Conservation (phyloP, 495 filamentous ascomycete genomes). For the Achaetomiella virescens region DNA sequence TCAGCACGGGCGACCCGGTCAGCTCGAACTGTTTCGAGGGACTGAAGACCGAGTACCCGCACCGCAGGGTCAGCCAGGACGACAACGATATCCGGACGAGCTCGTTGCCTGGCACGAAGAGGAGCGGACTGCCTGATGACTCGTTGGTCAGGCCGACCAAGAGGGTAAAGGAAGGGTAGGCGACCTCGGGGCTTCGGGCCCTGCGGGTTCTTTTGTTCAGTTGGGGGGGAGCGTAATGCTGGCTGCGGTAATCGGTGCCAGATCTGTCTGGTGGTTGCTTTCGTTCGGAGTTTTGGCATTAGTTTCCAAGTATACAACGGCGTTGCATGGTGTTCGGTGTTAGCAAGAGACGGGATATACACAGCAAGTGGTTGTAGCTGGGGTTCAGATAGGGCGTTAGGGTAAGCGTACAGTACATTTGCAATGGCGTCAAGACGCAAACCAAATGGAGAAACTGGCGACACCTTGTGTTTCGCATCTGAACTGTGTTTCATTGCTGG, state of each 20-base stretch:
- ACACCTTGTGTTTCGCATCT: background rate
- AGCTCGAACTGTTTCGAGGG: constrained; percentile 86
- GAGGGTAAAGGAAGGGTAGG: constrained; percentile 56
- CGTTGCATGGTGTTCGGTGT: background rate
- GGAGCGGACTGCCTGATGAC: constrained; percentile 83
- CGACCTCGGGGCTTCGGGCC: background rate
- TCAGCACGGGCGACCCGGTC: constrained; percentile 58
- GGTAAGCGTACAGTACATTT: background rate
- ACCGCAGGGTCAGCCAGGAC: constrained; percentile 82
- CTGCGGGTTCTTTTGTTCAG: background rate
- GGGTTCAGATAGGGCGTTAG: background rate
- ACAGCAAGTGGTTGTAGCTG: too few relatives aligned
- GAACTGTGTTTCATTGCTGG: background rate
- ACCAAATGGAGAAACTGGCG: background rate
- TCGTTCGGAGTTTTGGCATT: too few relatives aligned
- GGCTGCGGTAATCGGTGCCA: too few relatives aligned
- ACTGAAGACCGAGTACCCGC: constrained; percentile 78
- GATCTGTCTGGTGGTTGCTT: too few relatives aligned
- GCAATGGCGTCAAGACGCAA: too few relatives aligned
- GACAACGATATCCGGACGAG: constrained; percentile 86
- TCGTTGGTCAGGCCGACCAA: constrained; percentile 59
- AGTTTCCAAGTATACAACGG: too few relatives aligned
- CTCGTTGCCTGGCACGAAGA: constrained; percentile 88
- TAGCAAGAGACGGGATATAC: background rate
- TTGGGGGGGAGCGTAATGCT: background rate